Conservation (phyloP, 768 basidiomycete genomes). For the Pulveroboletus sp. region DNA sequence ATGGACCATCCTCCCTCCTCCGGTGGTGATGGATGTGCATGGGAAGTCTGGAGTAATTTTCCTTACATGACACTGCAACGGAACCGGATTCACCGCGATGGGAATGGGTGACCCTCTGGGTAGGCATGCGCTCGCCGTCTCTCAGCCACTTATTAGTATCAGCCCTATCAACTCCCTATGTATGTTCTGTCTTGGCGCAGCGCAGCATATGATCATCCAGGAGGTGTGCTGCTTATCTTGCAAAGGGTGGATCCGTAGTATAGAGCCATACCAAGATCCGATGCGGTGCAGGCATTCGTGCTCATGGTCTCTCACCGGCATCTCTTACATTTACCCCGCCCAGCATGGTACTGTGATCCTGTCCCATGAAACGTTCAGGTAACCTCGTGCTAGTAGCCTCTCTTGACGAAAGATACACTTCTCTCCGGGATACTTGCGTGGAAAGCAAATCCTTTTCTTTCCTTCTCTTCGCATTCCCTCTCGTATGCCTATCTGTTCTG, state of each 20-base stretch:
- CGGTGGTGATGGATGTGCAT: neutral
- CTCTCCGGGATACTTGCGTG: constrained; percentile 43
- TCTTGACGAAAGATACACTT: neutral
- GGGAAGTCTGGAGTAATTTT: constrained; percentile 3
- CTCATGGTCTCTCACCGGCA: too few species aligned
- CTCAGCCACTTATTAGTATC: too few species aligned
- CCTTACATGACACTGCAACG: neutral
- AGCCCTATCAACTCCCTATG: too few species aligned
- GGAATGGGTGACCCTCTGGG: neutral
- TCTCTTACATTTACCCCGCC: constrained; percentile 50
- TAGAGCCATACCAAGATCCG: too few species aligned
- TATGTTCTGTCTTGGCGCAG: too few species aligned
- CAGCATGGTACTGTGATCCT: constrained; percentile 38
- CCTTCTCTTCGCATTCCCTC: constrained; percentile 46
- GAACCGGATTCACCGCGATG: neutral
- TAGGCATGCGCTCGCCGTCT: neutral
- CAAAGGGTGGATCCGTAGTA: too few species aligned
- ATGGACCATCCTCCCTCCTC: too few species aligned
- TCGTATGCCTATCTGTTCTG: constrained; percentile 41
- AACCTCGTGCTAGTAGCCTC: constrained; percentile 10
- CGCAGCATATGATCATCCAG: too few species aligned
- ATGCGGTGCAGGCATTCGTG: too few species aligned
- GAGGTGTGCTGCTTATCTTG: constrained; percentile 35
- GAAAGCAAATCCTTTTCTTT: constrained; percentile 44
- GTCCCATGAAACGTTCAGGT: constrained; percentile 24